Base-by-base conservation (phyloP, 208 protist species). In the Spongospora subterranea region DNA sequence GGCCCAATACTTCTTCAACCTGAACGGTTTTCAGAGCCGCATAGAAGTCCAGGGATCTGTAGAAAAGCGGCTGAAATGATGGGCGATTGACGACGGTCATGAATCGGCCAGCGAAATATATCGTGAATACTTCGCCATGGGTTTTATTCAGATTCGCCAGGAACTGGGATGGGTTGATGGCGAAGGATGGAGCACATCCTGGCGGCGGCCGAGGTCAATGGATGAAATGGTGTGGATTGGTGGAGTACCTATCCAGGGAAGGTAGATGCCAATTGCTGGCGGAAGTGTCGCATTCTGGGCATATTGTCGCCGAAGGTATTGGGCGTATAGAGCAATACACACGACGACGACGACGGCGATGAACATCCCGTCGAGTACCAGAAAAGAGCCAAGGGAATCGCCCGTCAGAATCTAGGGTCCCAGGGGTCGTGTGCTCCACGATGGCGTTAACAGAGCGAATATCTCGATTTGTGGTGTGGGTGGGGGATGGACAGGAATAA, bases 11-110 rank as follows among this genome's bases (percentile, higher is more conserved):
- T 17, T 82, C 71, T n/a, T 82, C 71, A n/a, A 82, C 17, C 71
- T 82, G 17, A n/a, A 82, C 40, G 17, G 6, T 13, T n/a, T 82
- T 82, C n/a, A 82, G 35, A 39, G 71, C n/a, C 35, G 35, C n/a
- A n/a, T 82, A 82, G 71, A 82, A 82, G n/a, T 82, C 40, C 71
- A 82, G 71, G 54, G 54, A 65, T n/a, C 40, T 6, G 71, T 39
- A 82, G 71, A 82, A 82, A 6, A 13, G 6, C 35, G 71, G 71
- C 71, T 45, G 40, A n/a, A 82, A 82, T 82, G 71, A 82, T 43
- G 35, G 6, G 6, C 71, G 71, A 43, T 82, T 82, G 17, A 82
- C 71, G 40, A 82, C n/a, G 17, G 71, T 82, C 11, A 82, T 45
- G 71, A 40, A 82, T 6, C 40, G 35, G 71, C 71, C 71, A 6